These are phyloP conservation scores for Endocalyx cinctus DNA, from an alignment of 2,329 filamentous ascomycete genomes.

Conservation along the genomic window DNA sequence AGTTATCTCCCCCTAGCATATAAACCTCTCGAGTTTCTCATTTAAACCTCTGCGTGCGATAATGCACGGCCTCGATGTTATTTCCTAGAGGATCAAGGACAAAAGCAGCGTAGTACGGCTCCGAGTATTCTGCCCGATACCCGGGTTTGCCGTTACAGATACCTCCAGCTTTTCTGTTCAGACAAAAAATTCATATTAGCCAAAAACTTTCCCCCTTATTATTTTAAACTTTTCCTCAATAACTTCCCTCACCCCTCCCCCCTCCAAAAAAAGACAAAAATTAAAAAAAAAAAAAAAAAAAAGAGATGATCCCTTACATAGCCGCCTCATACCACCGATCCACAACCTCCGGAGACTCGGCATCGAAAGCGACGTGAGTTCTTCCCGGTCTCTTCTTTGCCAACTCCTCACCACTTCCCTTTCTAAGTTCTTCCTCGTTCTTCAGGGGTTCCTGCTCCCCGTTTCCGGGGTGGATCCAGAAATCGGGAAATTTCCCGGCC, in stretches of 20 bases:
- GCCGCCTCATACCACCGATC: conserved; percentile 12
- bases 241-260: too few species aligned
- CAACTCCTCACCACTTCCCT: too few species aligned
- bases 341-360: conserved; percentile 6
- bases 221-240: too few species aligned
- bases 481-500: conserved; percentile 9
- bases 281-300: too few species aligned
- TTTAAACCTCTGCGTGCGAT: conserved; percentile 1
- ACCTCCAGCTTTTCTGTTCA: conserved; percentile 12
- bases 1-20: too few species aligned
- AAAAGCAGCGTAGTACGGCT: conserved; percentile 12
- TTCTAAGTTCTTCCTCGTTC: conserved; percentile 4
- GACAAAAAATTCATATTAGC: conserved; percentile 1
- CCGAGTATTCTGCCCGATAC: conserved; percentile 4
- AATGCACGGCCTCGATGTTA: conserved; percentile 13
- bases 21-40: too few species aligned
- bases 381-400: conserved; percentile 7
- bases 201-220: neutral
- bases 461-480: conserved; percentile 13
- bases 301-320: conserved; percentile 8
- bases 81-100: conserved; percentile 15
- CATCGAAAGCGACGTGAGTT: conserved; percentile 13
- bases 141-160: conserved; percentile 13
- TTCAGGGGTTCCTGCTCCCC: conserved; percentile 7
- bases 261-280: too few species aligned